These are phyloP conservation scores for Pseudophaeomoniella oleicola DNA, from an alignment of 2,329 filamentous ascomycete genomes.

Conservation along the genomic window DNA sequence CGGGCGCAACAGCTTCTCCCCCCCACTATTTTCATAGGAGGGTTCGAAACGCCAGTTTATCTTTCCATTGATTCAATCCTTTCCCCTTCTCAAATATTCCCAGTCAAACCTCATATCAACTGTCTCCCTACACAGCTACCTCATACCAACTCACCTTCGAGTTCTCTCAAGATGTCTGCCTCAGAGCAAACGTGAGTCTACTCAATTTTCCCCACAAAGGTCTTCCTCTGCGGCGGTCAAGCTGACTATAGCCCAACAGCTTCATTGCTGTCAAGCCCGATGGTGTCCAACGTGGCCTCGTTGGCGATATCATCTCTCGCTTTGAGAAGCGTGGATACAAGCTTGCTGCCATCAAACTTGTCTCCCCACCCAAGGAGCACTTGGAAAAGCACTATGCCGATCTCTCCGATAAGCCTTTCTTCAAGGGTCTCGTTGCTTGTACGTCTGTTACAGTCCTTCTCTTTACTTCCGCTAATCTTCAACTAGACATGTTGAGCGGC, in stretches of 20 bases:
- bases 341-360: conserved; percentile 94
- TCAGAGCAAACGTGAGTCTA: conserved; percentile 70
- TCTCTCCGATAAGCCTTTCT: conserved; percentile 90
- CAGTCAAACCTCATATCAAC: not conserved
- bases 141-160: conserved; percentile 15
- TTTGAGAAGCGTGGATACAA: conserved; percentile 99
- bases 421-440: conserved; percentile 86
- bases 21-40: too few relatives aligned
- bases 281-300: conserved; percentile 65
- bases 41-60: too few relatives aligned
- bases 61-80: conserved; percentile 9
- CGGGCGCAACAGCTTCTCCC: too few relatives aligned
- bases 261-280: conserved; percentile 99
- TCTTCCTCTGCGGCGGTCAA: conserved; percentile 11
- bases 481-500: conserved; percentile 82
- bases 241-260: conserved; percentile 38
- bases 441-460: conserved; percentile 23
- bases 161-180: conserved; percentile 48
- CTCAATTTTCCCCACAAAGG: conserved; percentile 8
- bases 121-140: too few relatives aligned
- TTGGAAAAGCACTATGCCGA: conserved; percentile 97
- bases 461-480: conserved; percentile 8
- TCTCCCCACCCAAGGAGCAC: conserved; percentile 78
- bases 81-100: conserved; percentile 13
- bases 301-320: conserved; percentile 94